A percentile compares a stretch with the other conserved stretches of the same genome.
phyloP scores from a whole-genome alignment of 805 yeast species.

The Torulaspora indica region DNA sequence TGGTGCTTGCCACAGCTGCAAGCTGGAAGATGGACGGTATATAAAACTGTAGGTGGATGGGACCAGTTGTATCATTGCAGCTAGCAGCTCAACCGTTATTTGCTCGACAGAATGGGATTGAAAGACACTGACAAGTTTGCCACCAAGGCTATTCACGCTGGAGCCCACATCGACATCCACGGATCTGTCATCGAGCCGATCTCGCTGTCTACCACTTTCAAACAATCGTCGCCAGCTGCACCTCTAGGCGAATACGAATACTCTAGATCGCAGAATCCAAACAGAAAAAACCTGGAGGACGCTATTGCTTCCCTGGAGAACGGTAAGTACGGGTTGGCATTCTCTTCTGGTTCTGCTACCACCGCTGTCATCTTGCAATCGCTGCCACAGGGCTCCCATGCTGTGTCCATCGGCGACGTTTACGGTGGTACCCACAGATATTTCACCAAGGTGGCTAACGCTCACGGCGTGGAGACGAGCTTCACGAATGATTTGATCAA shows the following conservation, averaged over 20 bases:
- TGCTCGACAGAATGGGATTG: constrained; percentile 22
- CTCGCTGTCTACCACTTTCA: constrained; percentile 79
- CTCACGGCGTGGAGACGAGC: constrained; percentile 67
- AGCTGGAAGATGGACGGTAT: too few species aligned
- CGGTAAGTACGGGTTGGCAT: constrained; percentile 71
- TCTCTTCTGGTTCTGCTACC: constrained; percentile 81
- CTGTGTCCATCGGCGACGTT: constrained; percentile 76
- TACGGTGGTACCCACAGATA: constrained; percentile 91
- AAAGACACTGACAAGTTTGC: constrained; percentile 47
- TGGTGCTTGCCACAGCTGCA: not conserved
- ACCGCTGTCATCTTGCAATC: constrained; percentile 74
- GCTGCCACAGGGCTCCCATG: constrained; percentile 66
- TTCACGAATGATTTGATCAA: constrained; percentile 61
- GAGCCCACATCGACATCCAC: constrained; percentile 66
- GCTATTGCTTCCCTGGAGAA: constrained; percentile 77
- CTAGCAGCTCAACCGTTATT: not conserved
- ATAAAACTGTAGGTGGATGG: too few species aligned
- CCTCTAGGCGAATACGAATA: constrained; percentile 80
- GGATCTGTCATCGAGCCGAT: constrained; percentile 87
- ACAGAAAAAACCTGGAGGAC: constrained; percentile 73
- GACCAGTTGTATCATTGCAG: too few species aligned
- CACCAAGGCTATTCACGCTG: constrained; percentile 81
- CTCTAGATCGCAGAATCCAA: constrained; percentile 82
- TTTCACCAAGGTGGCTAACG: constrained; percentile 76
- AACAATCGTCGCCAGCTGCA: constrained; percentile 68